Evolutionary conservation across 768 basidiomycete species (phyloP).

Genomic region (Sporobolomyces roseus): DNA sequence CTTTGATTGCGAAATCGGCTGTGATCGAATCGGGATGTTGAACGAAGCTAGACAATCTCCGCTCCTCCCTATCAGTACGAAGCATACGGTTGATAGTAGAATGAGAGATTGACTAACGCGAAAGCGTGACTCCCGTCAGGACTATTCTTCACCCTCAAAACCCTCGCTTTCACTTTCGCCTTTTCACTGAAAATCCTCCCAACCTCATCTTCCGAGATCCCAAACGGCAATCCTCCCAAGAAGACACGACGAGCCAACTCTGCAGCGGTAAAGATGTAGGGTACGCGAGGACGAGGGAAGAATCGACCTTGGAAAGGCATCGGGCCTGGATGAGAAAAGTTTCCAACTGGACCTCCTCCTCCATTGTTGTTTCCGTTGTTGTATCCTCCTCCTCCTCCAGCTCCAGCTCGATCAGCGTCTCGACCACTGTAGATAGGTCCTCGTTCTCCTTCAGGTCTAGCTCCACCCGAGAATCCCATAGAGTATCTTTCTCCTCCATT

Average conservation of each 20-base stretch:
- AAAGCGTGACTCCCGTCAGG: slow-evolving; percentile 16
- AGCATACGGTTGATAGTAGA: background rate
- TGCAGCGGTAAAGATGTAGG: slow-evolving; percentile 26
- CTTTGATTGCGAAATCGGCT: slow-evolving; percentile 11
- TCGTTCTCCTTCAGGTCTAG: background rate
- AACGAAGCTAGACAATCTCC: too few relatives aligned
- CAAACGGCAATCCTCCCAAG: slow-evolving; percentile 16
- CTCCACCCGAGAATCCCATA: background rate
- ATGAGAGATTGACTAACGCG: background rate
- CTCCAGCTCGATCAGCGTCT: background rate
- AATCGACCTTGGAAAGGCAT: background rate
- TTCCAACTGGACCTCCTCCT: background rate
- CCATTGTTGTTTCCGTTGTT: background rate
- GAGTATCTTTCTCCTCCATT: background rate
- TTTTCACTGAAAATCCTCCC: slow-evolving; percentile 13
- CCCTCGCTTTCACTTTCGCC: slow-evolving; percentile 26
- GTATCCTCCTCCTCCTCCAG: background rate
- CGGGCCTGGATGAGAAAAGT: background rate
- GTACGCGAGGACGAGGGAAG: slow-evolving; percentile 14
- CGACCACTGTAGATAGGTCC: slow-evolving; percentile 6
- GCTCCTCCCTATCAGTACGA: too few relatives aligned
- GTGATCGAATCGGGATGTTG: slow-evolving; percentile 32
- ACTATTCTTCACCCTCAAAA: slow-evolving; percentile 25
- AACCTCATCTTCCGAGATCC: slow-evolving; percentile 23
- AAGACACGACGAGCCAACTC: slow-evolving; percentile 31